These are phyloP conservation scores for Paraphoma chrysanthemicola DNA, from an alignment of 2,329 filamentous ascomycete species.

Conservation along the genomic window DNA sequence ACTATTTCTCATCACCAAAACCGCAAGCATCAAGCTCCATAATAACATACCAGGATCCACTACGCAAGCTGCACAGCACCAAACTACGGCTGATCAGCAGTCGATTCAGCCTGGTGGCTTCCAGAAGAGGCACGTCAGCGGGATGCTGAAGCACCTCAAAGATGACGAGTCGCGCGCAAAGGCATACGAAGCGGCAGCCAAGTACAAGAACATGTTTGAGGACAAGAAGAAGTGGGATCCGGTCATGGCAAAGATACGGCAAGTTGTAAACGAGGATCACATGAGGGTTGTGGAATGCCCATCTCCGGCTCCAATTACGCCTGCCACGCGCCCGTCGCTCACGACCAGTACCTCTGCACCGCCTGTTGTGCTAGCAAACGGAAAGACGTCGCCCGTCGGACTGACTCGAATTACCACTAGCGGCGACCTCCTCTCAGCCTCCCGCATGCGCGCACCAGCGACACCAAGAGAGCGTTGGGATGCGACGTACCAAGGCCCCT, in stretches of 20 bases:
- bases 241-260: neutral
- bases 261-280: constrained; percentile 7
- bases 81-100: neutral
- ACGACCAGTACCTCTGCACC: constrained; percentile 5
- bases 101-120: constrained; percentile 1
- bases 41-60: no score
- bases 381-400: neutral
- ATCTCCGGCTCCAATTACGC: neutral
- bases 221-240: constrained; percentile 11
- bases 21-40: no score
- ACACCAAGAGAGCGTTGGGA: constrained; percentile 25
- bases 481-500: constrained; percentile 9
- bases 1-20: no score
- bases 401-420: neutral
- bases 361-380: neutral
- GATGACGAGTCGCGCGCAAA: constrained; percentile 12
- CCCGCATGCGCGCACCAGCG: neutral
- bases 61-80: no score
- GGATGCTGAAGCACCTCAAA: constrained; percentile 18
- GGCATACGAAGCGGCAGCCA: neutral
- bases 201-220: constrained; percentile 20
- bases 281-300: neutral
- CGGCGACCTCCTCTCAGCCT: neutral
- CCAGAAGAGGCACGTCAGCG: constrained; percentile 17
- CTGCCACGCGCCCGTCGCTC: neutral